A percentile compares a stretch with the other conserved stretches of the same genome.
These are phyloP conservation scores for Brassica nigra DNA, from an alignment of 345 rosid genomes.

Conservation along the genomic window DNA sequence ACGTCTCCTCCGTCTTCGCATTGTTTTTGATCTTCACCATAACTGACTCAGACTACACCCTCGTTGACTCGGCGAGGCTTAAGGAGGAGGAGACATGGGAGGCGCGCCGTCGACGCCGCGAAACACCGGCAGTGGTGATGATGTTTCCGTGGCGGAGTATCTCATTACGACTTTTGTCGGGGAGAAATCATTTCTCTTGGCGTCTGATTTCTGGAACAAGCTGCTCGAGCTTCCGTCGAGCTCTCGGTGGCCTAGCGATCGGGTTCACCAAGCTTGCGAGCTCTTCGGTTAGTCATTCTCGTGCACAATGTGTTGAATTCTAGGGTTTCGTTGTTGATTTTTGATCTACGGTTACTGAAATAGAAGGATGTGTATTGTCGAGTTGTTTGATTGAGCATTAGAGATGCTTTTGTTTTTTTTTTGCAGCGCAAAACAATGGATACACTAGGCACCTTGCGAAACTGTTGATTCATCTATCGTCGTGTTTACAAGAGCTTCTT, in stretches of 20 bases:
- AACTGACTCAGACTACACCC: no score
- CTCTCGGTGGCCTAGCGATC: conserved; percentile 68
- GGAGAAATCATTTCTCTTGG: conserved; percentile 80
- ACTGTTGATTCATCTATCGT: conserved; percentile 74
- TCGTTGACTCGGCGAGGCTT: no score
- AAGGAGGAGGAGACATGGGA: conserved; percentile 52
- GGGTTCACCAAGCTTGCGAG: conserved; percentile 68
- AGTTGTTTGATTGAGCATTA: background rate
- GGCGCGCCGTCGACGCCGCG: conserved; percentile 86
- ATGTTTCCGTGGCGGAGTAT: conserved; percentile 58
- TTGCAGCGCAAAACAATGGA: conserved; percentile 73
- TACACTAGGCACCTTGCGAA: conserved; percentile 87
- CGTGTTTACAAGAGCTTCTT: conserved; percentile 80
- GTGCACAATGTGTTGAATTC: background rate
- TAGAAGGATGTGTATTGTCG: no score
- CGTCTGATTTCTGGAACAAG: conserved; percentile 94
- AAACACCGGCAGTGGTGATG: conserved; percentile 43
- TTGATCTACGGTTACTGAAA: no score
- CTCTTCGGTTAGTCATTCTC: conserved; percentile 61
- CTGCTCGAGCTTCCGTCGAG: conserved; percentile 80
- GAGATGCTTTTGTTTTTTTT: background rate
- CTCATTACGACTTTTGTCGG: conserved; percentile 79
- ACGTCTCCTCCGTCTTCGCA: background rate
- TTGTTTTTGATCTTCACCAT: background rate
- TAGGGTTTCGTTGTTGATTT: no score